These are phyloP conservation scores for Cutaneotrichosporon cavernicola DNA, from an alignment of 1,284 basidiomycete genomes.

Conservation along the genomic window DNA sequence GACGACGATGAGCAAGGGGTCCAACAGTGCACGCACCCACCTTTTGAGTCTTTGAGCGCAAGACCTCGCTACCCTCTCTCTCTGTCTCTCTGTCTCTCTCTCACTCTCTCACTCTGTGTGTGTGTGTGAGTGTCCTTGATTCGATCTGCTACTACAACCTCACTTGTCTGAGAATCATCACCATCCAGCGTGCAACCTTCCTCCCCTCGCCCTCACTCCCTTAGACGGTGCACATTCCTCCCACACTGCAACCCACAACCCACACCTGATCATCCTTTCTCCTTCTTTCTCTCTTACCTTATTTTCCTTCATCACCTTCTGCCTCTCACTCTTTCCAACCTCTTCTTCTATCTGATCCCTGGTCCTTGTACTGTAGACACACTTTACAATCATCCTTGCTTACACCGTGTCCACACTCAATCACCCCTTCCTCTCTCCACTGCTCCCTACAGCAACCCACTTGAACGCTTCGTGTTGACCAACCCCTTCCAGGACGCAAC, in stretches of 20 bases:
- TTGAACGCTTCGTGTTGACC: slow-evolving; percentile 1
- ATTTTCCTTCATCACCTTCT: background rate
- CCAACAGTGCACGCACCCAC: too few relatives aligned
- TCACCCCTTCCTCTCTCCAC: background rate
- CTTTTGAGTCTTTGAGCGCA: too few relatives aligned
- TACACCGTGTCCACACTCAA: slow-evolving; percentile 4
- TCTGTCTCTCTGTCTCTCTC: too few relatives aligned
- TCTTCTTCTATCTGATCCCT: background rate
- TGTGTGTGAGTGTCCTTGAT: too few relatives aligned
- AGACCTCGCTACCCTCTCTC: too few relatives aligned
- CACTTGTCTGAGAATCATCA: too few relatives aligned
- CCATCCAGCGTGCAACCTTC: too few relatives aligned
- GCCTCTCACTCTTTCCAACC: slow-evolving; percentile 1
- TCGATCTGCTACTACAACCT: too few relatives aligned
- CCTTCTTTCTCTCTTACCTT: background rate
- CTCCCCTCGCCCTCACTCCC: background rate
- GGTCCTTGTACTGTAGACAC: background rate
- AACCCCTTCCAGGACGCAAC: background rate
- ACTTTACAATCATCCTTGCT: background rate
- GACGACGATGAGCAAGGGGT: too few relatives aligned
- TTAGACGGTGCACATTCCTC: background rate
- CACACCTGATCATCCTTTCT: background rate
- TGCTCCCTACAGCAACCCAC: background rate
- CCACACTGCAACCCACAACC: background rate
- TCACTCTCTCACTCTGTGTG: too few relatives aligned